Base-by-base conservation (phyloP, 495 filamentous ascomycete species). In the Penicillium chermesinum region DNA sequence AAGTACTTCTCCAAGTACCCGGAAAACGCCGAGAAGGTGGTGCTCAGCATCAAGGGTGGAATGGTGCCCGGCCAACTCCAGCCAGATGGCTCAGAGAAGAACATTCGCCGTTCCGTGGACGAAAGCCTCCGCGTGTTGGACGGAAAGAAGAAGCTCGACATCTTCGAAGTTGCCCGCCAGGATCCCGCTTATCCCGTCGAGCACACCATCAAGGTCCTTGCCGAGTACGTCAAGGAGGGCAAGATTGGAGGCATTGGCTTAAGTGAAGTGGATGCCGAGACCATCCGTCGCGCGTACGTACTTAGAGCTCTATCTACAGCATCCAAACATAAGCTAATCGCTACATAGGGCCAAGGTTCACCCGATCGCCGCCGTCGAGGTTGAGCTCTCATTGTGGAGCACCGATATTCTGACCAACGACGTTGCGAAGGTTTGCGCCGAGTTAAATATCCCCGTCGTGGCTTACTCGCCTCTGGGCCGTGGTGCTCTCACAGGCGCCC, bases 131-230 rank as follows among this genome's bases (percentile, higher is more conserved):
- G 58, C 14, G 38, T 73, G 15, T 59, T 94, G 37, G 72, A 83
- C 38, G 86, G 84, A 6, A 86, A 82, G 59, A 93, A 93, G 74
- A 83, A 74, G 50, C 66, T 95, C 46, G 89, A 95, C 64, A 79
- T 91, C 44, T 96, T 90, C 52, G 84, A 91, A 65, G 82, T 69
- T 50, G 88, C 85, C 13, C 73, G 90, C 2, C 76, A 88, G 17
- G 89, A 94, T 54, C 74, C 73, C 4, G 78, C 79, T 0, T 73
- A 70, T 36, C 77, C 79, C 1, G 65, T 86, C 34, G 80, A 86
- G 58, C 67, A 76, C 27, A 81, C 77, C 7, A 69, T 86, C 33
- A 60, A 62, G 5, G 59, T 73, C 16, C 65, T 87, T 16, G 75
- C 78, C 18, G 66, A 86, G 58, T 80, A 81, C 54, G 75, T 93